A percentile compares a stretch with the other conserved stretches of the same genome.
Evolutionary conservation across 768 basidiomycete species (phyloP).

Genomic region (Tremella mesenterica): DNA sequence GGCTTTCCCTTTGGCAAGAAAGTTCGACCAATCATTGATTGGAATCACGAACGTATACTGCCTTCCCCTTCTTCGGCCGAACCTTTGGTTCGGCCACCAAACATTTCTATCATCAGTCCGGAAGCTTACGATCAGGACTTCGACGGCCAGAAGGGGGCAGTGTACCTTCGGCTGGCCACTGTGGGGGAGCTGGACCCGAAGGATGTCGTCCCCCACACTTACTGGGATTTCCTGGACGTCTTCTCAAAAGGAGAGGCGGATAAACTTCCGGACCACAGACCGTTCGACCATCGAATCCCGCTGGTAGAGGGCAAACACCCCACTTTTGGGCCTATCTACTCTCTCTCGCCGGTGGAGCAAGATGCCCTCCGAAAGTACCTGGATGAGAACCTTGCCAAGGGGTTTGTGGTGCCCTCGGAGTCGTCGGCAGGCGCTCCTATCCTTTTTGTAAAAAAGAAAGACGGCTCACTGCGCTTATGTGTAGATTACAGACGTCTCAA

Average conservation of each 20-base stretch:
- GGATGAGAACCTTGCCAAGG: conserved; percentile 42
- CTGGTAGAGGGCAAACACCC: conserved; percentile 18
- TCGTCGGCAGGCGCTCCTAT: conserved; percentile 17
- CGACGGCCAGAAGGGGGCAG: too few relatives aligned
- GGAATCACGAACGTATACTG: too few relatives aligned
- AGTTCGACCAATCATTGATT: too few relatives aligned
- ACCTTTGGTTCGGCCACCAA: too few relatives aligned
- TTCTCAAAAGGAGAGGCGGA: conserved; percentile 10
- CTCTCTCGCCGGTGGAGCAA: conserved; percentile 42
- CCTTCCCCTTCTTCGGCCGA: too few relatives aligned
- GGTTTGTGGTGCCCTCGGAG: conserved; percentile 1
- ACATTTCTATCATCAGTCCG: too few relatives aligned
- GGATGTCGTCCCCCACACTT: conserved; percentile 3
- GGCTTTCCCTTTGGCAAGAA: too few relatives aligned
- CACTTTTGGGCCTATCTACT: conserved; percentile 43
- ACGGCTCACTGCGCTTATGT: conserved; percentile 36
- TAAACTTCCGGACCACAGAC: conserved; percentile 7
- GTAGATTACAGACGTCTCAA: conserved; percentile 43
- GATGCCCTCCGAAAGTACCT: conserved; percentile 45
- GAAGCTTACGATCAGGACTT: too few relatives aligned
- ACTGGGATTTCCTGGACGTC: conserved; percentile 5
- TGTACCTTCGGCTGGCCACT: too few relatives aligned
- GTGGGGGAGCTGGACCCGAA: neutral
- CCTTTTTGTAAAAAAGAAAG: conserved; percentile 47
- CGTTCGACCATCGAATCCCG: conserved; percentile 9